Evolutionary conservation across 495 filamentous ascomycete species (phyloP), one percentile per base, ranked within the genome.

Genomic region (Penicillium psychrofluorescens): DNA sequence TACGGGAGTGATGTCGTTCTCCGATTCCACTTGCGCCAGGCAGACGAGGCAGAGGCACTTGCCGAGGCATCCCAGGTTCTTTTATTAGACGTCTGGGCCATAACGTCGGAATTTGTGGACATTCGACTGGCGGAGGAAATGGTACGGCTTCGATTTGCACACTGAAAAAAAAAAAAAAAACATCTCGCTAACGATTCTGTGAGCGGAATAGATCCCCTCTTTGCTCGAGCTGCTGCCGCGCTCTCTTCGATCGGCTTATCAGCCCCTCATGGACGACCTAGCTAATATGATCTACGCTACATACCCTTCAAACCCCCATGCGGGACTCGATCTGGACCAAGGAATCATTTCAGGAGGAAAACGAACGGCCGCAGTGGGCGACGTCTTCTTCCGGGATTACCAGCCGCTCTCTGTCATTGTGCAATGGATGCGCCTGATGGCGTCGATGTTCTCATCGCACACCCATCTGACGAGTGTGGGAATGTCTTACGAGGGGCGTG

Each of bases 51-150:
- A 41, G 67, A 68, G 36, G 82, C 84, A 2, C 68, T 98, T 45
- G 78, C 83, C 9, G 74, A 84, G 44, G 92, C 88, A 11, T 69
- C 83, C 8, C 76, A 85, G 36, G 79, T 83, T 33, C 75, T 96
- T 29, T 79, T 90, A 48, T 64, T 97, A 7, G 92, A 98, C 60
- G 80, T 95, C 4, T 98, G 92, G 92, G 83, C 84, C 12, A 88
- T 86, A 40, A 87, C 82, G 4, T 71, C 82, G 7, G 72, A 87
- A 35, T 91, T 81, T 71, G 87, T 90, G n/a, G 92, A 98, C 63
- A 84, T 97, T 29, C 74, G 90, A 30, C 59, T 97, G 27, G 70
- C 84, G 29, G 77, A 87, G 58, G 82, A 85, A 51, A 82, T 90
- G 44, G 82, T 95, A 61, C 50, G 76, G 67, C 45, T 12, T 15